Conservation (phyloP, 441 rosid species). For the Croton laevigatus region DNA sequence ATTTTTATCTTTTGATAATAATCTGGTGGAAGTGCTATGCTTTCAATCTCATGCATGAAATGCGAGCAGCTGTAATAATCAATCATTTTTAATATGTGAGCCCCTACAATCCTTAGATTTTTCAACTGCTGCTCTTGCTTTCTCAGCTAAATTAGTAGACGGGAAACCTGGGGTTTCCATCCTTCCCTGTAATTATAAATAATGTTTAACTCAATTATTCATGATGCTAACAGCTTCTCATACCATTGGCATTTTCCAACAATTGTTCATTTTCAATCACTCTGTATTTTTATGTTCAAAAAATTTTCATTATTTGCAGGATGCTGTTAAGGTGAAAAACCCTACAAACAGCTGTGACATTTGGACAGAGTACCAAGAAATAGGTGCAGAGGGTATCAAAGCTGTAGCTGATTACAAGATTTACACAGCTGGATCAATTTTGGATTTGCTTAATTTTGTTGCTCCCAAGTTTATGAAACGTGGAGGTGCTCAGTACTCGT, state of each 20-base stretch:
- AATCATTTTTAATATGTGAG: background rate
- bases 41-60: background rate
- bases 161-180: background rate
- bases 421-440: conserved; percentile 59
- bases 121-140: background rate
- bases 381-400: conserved; percentile 78
- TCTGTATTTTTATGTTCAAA: background rate
- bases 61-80: background rate
- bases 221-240: conserved; percentile 1
- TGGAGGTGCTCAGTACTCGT: conserved; percentile 82
- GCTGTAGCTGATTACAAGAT: conserved; percentile 79
- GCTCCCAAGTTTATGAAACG: conserved; percentile 98
- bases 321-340: conserved; percentile 73
- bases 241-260: background rate
- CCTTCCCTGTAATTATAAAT: background rate
- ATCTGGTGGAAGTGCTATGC: background rate
- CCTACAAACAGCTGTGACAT: conserved; percentile 74
- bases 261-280: background rate
- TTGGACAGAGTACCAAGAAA: conserved; percentile 98
- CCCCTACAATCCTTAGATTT: background rate
- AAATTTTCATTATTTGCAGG: conserved; percentile 45
- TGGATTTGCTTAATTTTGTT: conserved; percentile 75
- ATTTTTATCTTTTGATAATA: background rate
- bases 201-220: background rate
- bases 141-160: background rate